Base-by-base conservation (phyloP, 2,329 filamentous ascomycete genomes). In the Dothidotthia symphoricarpi region DNA sequence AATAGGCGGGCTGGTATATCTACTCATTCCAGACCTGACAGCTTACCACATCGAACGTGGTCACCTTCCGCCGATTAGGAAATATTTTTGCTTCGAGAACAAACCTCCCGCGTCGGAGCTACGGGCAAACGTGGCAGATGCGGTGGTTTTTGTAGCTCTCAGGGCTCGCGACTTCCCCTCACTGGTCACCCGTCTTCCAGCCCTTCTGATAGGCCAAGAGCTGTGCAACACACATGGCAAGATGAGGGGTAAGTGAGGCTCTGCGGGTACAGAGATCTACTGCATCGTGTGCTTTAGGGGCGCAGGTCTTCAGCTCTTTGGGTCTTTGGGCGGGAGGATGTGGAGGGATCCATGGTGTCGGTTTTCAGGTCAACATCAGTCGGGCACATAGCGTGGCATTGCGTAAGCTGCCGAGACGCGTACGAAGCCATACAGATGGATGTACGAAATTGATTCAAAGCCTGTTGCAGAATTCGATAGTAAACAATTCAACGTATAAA, bases 21-120 rank as follows among this genome's bases (percentile, higher is more conserved):
- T 29, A 22, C 25, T 26, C 19, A 34, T 41, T 55, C 54, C 46
- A 39, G 54, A 48, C 43, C 43, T 37, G 42, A 16, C 35, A 41
- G 53, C 51, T 58, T 50, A 55, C 54, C 24, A 22, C 41, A 38
- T 41, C 42, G 27, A 28, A 26, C 26, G 30, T 33, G 37, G 44
- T 36, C 39, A 43, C 29, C 28, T 39, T 39, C 36, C 41, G 45
- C 45, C 48, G 49, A 46, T 34, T 16, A 38, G 26, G 34, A 28
- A 43, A n/a, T 28, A 39, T 33, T 29, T 24, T 36, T 33, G n/a
- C n/a, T n/a, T n/a, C n/a, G n/a, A n/a, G n/a, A n/a, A n/a, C n/a
- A n/a, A n/a, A n/a, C n/a, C n/a, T n/a, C n/a, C n/a, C n/a, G n/a
- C n/a, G n/a, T n/a, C n/a, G n/a, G n/a, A n/a, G n/a, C n/a, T 24